These are phyloP conservation scores for Paspalum vaginatum DNA, from an alignment of 176 grass and related monocot species.

Conservation along the genomic window DNA sequence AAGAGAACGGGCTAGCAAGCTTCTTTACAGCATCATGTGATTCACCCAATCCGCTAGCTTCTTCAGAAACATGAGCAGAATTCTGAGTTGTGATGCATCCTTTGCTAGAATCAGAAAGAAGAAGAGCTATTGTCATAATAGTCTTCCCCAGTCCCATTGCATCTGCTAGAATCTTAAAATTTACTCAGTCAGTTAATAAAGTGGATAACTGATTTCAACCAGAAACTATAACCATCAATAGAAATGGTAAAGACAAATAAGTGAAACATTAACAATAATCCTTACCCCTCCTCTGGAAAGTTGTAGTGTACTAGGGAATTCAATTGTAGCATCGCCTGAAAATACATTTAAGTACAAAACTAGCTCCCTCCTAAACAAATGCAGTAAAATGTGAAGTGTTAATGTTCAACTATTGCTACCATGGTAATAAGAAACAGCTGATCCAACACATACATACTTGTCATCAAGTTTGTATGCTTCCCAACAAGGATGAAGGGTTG, in stretches of 20 bases:
- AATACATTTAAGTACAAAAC: conserved; percentile 91
- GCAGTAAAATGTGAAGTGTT: conserved; percentile 21
- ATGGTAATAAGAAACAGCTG: conserved; percentile 17
- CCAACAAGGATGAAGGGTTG: conserved; percentile 94
- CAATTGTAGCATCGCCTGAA: conserved; percentile 74
- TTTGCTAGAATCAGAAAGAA: conserved; percentile 80
- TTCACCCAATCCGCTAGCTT: conserved; percentile 54
- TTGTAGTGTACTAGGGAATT: conserved; percentile 94
- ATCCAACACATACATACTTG: conserved; percentile 55
- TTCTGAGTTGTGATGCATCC: conserved; percentile 51
- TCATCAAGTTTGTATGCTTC: conserved; percentile 83
- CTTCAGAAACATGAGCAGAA: conserved; percentile 49
- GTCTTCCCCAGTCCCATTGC: conserved; percentile 98
- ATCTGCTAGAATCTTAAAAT: conserved; percentile 95
- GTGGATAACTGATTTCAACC: background rate
- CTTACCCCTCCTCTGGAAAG: conserved; percentile 93
- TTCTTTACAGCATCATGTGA: conserved; percentile 58
- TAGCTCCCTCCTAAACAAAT: conserved; percentile 67
- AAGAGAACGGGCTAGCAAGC: conserved; percentile 66
- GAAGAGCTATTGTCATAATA: conserved; percentile 97
- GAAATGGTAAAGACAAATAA: conserved; percentile 24
- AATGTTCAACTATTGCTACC: conserved; percentile 13
- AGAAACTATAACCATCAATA: conserved; percentile 21
- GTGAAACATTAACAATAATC: conserved; percentile 39
- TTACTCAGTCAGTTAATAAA: conserved; percentile 37